Conservation (phyloP, 2,329 filamentous ascomycete species). For the Camptophora hylomeconis region DNA sequence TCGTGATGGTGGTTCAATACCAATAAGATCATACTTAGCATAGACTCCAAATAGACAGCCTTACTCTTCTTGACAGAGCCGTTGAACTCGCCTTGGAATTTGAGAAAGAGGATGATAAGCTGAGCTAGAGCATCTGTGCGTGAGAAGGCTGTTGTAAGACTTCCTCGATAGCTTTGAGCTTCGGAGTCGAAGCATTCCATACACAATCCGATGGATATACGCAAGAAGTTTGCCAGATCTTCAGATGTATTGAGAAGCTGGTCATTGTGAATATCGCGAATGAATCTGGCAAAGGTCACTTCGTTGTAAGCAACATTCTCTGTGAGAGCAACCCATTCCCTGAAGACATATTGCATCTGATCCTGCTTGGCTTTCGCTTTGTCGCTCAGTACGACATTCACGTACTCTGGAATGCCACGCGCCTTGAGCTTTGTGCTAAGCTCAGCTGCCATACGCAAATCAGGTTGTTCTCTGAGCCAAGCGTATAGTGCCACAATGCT, state of each 20-base stretch:
- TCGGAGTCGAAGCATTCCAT: slow-evolving; percentile 66
- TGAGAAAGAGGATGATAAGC: slow-evolving; percentile 63
- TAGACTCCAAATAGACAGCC: slow-evolving; percentile 60
- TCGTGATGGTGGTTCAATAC: slow-evolving; percentile 77
- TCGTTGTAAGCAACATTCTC: slow-evolving; percentile 65
- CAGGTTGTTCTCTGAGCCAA: slow-evolving; percentile 66
- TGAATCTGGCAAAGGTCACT: slow-evolving; percentile 59
- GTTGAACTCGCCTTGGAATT: slow-evolving; percentile 52
- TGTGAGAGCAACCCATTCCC: slow-evolving; percentile 80
- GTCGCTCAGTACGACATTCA: slow-evolving; percentile 41
- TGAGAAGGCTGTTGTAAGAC: slow-evolving; percentile 46
- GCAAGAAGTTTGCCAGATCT: slow-evolving; percentile 66
- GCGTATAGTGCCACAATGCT: slow-evolving; percentile 69
- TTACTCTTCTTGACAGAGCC: slow-evolving; percentile 50
- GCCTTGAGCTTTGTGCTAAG: slow-evolving; percentile 54
- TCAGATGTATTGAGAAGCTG: slow-evolving; percentile 62
- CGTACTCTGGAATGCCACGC: slow-evolving; percentile 42
- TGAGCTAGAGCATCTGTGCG: slow-evolving; percentile 72
- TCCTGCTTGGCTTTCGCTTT: slow-evolving; percentile 52
- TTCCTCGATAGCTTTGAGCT: slow-evolving; percentile 46
- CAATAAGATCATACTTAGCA: slow-evolving; percentile 64
- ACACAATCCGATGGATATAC: slow-evolving; percentile 67
- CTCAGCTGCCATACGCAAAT: slow-evolving; percentile 51
- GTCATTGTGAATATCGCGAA: slow-evolving; percentile 67
- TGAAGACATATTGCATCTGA: slow-evolving; percentile 88